These are phyloP conservation scores for Stephanodiscus triporus DNA, from an alignment of 108 stramenopile species.

Conservation along the genomic window DNA sequence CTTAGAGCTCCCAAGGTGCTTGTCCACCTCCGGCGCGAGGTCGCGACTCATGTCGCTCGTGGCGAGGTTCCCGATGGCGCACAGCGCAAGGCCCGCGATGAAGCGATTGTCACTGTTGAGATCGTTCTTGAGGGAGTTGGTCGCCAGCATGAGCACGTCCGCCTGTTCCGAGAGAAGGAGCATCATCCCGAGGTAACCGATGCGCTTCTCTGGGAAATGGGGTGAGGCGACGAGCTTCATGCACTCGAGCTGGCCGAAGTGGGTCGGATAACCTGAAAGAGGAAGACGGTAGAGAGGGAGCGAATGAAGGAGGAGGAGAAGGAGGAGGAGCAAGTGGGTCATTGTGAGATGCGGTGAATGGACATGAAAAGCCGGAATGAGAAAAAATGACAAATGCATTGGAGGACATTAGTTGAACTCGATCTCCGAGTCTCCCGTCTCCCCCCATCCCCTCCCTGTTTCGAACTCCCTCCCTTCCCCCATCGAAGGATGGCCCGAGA, in stretches of 20 bases:
- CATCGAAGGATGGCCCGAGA: no score
- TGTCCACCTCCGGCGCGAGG: constrained; percentile 95
- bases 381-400: no score
- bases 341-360: neutral
- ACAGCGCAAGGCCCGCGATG: constrained; percentile 93
- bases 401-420: no score
- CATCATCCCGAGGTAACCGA: constrained; percentile 96
- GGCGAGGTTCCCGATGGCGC: constrained; percentile 97
- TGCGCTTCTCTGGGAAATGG: constrained; percentile 97
- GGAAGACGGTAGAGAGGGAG: neutral
- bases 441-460: no score
- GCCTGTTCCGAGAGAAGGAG: constrained; percentile 96
- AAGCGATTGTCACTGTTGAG: constrained; percentile 84
- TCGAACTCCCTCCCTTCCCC: no score
- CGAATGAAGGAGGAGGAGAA: neutral
- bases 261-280: constrained; percentile 93
- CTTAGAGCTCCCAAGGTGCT: constrained; percentile 78
- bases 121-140: constrained; percentile 95
- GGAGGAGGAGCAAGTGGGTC: neutral
- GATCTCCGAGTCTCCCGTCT: no score
- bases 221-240: constrained; percentile 98
- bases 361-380: neutral
- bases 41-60: constrained; percentile 96
- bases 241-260: constrained; percentile 99
- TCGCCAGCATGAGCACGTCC: constrained; percentile 98